Conservation (phyloP, 345 rosid genomes). For the Linum usitatissimum region DNA sequence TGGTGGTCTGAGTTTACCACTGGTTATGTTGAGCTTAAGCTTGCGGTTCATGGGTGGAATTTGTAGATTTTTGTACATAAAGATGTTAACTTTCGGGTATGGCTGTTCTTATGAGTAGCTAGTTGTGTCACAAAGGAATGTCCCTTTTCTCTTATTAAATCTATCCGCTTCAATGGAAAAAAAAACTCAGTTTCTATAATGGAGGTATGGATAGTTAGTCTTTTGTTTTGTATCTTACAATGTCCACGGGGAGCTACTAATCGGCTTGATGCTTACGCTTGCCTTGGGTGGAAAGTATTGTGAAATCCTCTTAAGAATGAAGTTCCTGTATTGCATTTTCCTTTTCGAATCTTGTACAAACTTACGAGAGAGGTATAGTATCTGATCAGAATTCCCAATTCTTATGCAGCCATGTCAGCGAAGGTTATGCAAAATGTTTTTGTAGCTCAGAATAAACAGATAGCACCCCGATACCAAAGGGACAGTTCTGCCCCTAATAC, state of each 20-base stretch:
- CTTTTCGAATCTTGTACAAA: neutral
- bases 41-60: neutral
- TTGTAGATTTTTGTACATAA: neutral
- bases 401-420: constrained; percentile 69
- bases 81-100: neutral
- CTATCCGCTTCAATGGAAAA: no score
- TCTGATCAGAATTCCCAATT: constrained; percentile 25
- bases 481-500: constrained; percentile 40
- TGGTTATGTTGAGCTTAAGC: neutral
- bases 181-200: no score
- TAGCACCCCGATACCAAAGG: constrained; percentile 46
- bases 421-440: constrained; percentile 68
- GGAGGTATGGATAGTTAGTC: no score
- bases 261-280: no score
- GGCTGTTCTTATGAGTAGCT: no score
- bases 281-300: no score
- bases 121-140: no score
- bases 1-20: neutral
- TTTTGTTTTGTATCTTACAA: no score
- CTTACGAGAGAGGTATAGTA: neutral
- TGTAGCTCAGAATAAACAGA: constrained; percentile 70
- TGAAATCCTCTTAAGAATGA: neutral
- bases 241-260: no score
- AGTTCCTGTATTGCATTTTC: neutral
- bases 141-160: no score